Base-by-base conservation (phyloP, 75 land plant species). In the Adiantum capillusveneris region DNA sequence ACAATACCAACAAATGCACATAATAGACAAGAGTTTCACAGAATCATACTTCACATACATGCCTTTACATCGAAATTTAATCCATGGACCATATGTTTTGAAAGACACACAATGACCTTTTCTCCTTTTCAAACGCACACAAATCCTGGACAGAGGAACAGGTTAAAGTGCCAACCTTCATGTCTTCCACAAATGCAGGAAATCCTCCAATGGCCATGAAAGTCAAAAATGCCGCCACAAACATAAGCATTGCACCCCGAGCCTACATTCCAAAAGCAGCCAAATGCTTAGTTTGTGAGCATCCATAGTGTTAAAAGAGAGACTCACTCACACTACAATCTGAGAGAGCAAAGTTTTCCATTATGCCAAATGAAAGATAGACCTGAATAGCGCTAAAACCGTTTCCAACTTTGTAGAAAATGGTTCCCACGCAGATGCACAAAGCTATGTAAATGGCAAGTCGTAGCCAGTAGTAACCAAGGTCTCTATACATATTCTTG, bases 391-490 rank as follows among this genome's bases (percentile, higher is more conserved):
- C 76, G 11, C 67, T 65, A 37, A 59, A 75, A 25, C 48, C 36
- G n/a, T 22, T 39, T 29, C 83, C 93, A 44, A 88, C 27, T 37
- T 84, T 55, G 30, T 59, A 69, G 51, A 63, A 88, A 19, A 84
- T 50, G 2, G 82, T 81, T 19, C 87, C 92, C 0, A 76, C 53
- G 31, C 92, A 69, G 17, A 83, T 16, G 26, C 66, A 67, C 19
- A 87, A 39, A 11, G 67, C 60, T 17, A 83, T 36, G 31, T 81
- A 81, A 0, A 83, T 67, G 0, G 62, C 82, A 16, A 87, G 59
- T 0, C 92, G 75, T 6, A 83, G 64, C 92, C 87, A 87, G 51
- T 88, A 88, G 57, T 88, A 88, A 0, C 94, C 94, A 11, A 82
- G 36, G 53, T 88, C 92, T 11, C 92, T 63, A 29, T 66, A 73